Percentiles rank a stretch among this genome's conserved stretches.
Conservation (phyloP, 2,329 filamentous ascomycete species). For the Blastomyces emzantsi region DNA sequence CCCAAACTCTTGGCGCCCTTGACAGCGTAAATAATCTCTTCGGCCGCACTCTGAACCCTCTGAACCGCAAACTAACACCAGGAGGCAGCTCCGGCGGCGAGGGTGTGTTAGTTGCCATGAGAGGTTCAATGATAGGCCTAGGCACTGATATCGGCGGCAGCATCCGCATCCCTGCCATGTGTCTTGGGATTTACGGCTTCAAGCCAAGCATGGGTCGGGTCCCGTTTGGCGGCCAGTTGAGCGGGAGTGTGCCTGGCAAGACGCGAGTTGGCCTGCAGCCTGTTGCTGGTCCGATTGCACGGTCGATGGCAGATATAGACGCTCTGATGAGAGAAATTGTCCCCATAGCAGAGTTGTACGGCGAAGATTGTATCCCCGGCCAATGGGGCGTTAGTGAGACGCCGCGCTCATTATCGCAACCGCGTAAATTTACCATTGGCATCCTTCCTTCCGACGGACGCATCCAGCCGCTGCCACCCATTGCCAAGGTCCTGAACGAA, state of each 20-base stretch:
- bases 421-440: slow-evolving; percentile 32
- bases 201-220: slow-evolving; percentile 42
- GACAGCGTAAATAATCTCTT: slow-evolving; percentile 55
- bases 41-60: slow-evolving; percentile 54
- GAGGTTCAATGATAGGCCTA: slow-evolving; percentile 51
- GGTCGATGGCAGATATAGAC: slow-evolving; percentile 32
- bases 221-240: slow-evolving; percentile 45
- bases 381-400: slow-evolving; percentile 29
- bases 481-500: slow-evolving; percentile 33
- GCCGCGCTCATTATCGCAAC: slow-evolving; percentile 13
- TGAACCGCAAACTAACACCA: slow-evolving; percentile 50
- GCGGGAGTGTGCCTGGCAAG: slow-evolving; percentile 39
- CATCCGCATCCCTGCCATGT: slow-evolving; percentile 42
- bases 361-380: slow-evolving; percentile 38
- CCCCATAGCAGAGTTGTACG: slow-evolving; percentile 46
- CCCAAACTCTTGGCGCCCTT: slow-evolving; percentile 47
- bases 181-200: slow-evolving; percentile 44
- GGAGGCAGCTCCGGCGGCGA: slow-evolving; percentile 61
- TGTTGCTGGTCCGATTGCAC: slow-evolving; percentile 36
- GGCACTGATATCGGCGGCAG: slow-evolving; percentile 52
- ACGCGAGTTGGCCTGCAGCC: slow-evolving; percentile 45
- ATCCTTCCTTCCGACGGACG: slow-evolving; percentile 35
- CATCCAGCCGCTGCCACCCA: slow-evolving; percentile 32
- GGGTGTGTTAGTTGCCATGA: slow-evolving; percentile 50
- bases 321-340: slow-evolving; percentile 46